These are phyloP conservation scores for Buddleja alternifolia DNA, from an alignment of 257 asterid species.

Conservation along the genomic window DNA sequence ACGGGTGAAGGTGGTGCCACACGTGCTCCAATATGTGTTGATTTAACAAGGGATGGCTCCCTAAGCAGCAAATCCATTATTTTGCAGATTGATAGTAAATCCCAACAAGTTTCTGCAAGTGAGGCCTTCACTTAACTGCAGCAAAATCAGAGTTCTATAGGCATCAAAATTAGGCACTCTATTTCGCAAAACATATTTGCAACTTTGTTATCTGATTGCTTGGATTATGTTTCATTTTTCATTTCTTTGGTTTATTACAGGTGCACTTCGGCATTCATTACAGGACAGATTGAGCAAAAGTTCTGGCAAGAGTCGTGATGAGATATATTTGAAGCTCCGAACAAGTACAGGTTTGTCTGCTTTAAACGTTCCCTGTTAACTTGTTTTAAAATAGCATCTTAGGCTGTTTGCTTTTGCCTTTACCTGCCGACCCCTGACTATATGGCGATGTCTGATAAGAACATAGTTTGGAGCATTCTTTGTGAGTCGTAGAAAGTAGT, in stretches of 20 bases:
- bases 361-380: too few species aligned
- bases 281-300: constrained; percentile 46
- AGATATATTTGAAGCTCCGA: constrained; percentile 44
- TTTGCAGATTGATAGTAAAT: constrained; percentile 42
- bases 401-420: background rate
- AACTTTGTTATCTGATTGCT: background rate
- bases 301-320: constrained; percentile 43
- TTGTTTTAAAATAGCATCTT: background rate
- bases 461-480: too few species aligned
- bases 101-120: constrained; percentile 48
- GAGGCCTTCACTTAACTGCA: constrained; percentile 19
- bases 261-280: constrained; percentile 47
- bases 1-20: constrained; percentile 59
- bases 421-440: too few species aligned
- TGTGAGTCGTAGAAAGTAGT: too few species aligned
- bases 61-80: constrained; percentile 43
- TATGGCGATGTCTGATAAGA: too few species aligned
- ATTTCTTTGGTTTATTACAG: constrained; percentile 31
- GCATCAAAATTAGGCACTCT: constrained; percentile 1
- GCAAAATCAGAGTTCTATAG: constrained; percentile 2
- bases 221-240: background rate
- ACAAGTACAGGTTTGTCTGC: constrained; percentile 39
- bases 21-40: constrained; percentile 50
- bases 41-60: constrained; percentile 43
- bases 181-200: background rate